Evolutionary conservation across 2,329 filamentous ascomycete genomes (phyloP).

Genomic region (Aspergillus sp.): DNA sequence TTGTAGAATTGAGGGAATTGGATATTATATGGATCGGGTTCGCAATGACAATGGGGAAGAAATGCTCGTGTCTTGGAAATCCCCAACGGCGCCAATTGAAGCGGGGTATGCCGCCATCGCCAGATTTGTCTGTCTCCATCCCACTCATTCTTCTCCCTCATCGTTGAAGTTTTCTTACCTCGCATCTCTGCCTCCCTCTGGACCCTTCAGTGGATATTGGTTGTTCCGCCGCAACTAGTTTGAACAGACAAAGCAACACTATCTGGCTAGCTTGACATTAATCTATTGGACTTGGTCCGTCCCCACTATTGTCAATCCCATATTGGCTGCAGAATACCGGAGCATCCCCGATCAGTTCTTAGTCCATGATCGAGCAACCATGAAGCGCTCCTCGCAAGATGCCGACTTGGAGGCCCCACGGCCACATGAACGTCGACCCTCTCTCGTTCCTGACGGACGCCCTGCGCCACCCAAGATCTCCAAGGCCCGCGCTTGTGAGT

Average conservation of each 20-base stretch:
- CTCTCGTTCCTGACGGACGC: slow-evolving; percentile 22
- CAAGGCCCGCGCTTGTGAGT: slow-evolving; percentile 46
- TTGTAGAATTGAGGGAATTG: neutral
- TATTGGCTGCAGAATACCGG: slow-evolving; percentile 25
- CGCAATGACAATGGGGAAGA: no score
- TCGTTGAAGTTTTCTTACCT: neutral
- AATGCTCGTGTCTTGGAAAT: neutral
- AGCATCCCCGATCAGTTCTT: slow-evolving; percentile 26
- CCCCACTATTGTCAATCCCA: slow-evolving; percentile 13
- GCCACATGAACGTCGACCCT: slow-evolving; percentile 27
- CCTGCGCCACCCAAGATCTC: slow-evolving; percentile 38
- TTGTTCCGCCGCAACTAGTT: neutral
- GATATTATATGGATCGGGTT: no score
- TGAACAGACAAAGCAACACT: slow-evolving; percentile 2
- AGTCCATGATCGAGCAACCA: slow-evolving; percentile 16
- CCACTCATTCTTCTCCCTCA: neutral
- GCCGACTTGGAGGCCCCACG: slow-evolving; percentile 35
- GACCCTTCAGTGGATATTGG: neutral
- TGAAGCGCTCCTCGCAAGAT: slow-evolving; percentile 41
- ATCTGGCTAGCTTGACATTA: slow-evolving; percentile 6
- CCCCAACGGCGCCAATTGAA: neutral
- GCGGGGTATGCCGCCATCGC: slow-evolving; percentile 2
- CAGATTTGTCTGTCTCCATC: neutral
- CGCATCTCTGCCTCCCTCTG: neutral
- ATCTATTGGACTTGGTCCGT: slow-evolving; percentile 8